phyloP scores from a whole-genome alignment of 2,329 filamentous ascomycete species.

The Cytospora mali region DNA sequence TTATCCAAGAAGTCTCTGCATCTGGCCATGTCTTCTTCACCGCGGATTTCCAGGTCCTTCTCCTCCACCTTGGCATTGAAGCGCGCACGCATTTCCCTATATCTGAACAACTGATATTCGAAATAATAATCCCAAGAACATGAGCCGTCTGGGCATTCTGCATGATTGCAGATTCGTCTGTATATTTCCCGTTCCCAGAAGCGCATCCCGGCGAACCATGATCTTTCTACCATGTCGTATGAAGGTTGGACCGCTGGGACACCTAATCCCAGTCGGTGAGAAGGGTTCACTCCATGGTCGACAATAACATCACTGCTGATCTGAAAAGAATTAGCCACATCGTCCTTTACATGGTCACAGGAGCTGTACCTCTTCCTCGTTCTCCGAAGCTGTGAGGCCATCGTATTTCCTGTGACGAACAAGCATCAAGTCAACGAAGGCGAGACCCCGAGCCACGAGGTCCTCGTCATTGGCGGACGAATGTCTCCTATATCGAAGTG shows the following conservation, averaged over 20 bases:
- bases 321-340: conserved; percentile 15
- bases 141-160: too few relatives aligned
- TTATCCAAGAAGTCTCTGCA: conserved; percentile 29
- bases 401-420: conserved; percentile 37
- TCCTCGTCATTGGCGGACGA: neutral
- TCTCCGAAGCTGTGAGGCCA: conserved; percentile 32
- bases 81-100: conserved; percentile 11
- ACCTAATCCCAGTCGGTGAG: too few relatives aligned
- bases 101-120: neutral
- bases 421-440: conserved; percentile 31
- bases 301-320: conserved; percentile 37
- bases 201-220: too few relatives aligned
- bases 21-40: conserved; percentile 8
- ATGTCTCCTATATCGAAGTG: conserved; percentile 26
- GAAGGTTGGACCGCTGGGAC: too few relatives aligned
- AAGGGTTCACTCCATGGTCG: conserved; percentile 32
- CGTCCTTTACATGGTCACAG: neutral
- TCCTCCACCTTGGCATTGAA: conserved; percentile 26
- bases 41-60: conserved; percentile 20
- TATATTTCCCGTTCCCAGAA: too few relatives aligned
- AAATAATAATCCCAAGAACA: too few relatives aligned
- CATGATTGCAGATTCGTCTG: too few relatives aligned
- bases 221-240: too few relatives aligned
- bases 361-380: conserved; percentile 30
- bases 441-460: conserved; percentile 27